Conservation (phyloP, 1,284 basidiomycete species). For the Trametes versicolor region DNA sequence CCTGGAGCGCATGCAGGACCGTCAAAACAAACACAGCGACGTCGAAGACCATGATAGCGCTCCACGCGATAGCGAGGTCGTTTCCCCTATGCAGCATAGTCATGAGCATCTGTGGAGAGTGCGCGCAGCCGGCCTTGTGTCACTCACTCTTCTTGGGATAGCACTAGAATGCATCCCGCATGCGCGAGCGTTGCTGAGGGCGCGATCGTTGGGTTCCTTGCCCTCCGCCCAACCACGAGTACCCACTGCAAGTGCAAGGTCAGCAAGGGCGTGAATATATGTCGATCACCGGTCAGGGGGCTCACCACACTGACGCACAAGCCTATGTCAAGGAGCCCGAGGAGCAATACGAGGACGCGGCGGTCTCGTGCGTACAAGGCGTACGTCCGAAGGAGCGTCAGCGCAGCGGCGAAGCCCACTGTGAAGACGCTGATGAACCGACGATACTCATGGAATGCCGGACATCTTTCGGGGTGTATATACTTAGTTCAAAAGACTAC, state of each 20-base stretch:
- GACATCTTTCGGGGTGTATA: conserved; percentile 7
- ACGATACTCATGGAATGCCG: conserved; percentile 12
- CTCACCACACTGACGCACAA: no score
- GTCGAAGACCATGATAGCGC: conserved; percentile 23
- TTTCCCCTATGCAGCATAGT: conserved; percentile 25
- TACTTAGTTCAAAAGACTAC: neutral
- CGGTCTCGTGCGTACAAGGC: conserved; percentile 2
- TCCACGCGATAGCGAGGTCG: conserved; percentile 25
- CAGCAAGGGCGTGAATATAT: no score
- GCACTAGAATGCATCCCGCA: no score
- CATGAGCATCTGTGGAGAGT: no score
- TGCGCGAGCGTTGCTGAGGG: no score
- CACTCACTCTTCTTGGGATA: no score
- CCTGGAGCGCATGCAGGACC: conserved; percentile 9
- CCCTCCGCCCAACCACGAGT: no score
- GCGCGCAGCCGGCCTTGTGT: no score
- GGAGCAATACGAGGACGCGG: neutral
- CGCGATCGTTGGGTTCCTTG: no score
- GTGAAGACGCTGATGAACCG: conserved; percentile 13
- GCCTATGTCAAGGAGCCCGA: no score
- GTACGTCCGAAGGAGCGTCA: neutral
- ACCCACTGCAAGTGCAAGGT: no score
- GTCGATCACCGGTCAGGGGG: no score
- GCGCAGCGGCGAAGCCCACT: conserved; percentile 7
- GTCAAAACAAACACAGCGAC: conserved; percentile 20